Base-by-base conservation (phyloP, 768 basidiomycete genomes). In the Suillus subluteus region DNA sequence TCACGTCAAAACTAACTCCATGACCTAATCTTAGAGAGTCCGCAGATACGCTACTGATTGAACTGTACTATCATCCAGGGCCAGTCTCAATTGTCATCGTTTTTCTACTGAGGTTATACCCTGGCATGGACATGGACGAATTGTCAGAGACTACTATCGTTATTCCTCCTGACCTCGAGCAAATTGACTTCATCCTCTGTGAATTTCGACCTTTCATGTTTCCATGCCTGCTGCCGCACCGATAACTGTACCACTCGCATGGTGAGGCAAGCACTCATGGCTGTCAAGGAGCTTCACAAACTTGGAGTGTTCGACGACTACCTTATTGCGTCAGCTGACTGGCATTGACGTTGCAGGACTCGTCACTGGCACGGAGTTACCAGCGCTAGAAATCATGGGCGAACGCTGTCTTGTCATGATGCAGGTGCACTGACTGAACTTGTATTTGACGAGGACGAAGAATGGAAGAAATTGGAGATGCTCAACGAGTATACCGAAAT, bases 251-350 rank as follows among this genome's bases (percentile, higher is more conserved):
- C 75, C 80, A 4, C 77, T 88, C n/a, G 78, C 82, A 30, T 92
- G 91, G 88, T 88, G 88, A 80, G 58, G 80, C 79, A 4, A 12
- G 91, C 94, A 0, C 96, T 94, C 74, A 77, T 87, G 67, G 94
- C 91, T 3, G 91, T 94, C 26, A 88, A 86, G 70, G 81, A 81
- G 3, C 82, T 97, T 18, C 86, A 89, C 67, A 80, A 82, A 37
- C 79, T 93, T n/a, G 85, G 90, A 35, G 89, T 93, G 5, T 90
- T 96, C 70, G 90, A 96, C 71, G 89, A 95, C 65, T 89, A 91
- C 72, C 83, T 97, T 3, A 82, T 95, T 12, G 94, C 95, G 0
- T 80, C 84, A n/a, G 82, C 87, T 16, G 83, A 82, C 54, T 76
- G 86, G 83, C 21, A 73, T 73, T 23, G 77, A 79, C 30, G 74